A percentile compares a stretch with the other conserved stretches of the same genome.
These are phyloP conservation scores for Suhomyces panamericanus DNA, from an alignment of 1,139 yeast species.

Conservation along the genomic window DNA sequence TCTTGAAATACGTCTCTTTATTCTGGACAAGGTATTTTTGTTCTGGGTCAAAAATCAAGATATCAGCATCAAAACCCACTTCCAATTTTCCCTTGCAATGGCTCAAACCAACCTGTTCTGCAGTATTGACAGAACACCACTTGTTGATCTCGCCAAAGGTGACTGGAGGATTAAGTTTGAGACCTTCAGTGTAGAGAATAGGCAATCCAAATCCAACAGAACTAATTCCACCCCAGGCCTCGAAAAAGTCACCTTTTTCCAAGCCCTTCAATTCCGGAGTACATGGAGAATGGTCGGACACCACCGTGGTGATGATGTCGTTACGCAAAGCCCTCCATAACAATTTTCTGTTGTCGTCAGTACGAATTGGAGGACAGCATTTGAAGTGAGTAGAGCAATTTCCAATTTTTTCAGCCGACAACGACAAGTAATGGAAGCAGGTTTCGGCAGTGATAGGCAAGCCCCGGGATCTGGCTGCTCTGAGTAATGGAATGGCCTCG, in stretches of 20 bases:
- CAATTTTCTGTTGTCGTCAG: slow-evolving; percentile 63
- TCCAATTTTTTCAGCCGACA: slow-evolving; percentile 75
- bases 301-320: slow-evolving; percentile 77
- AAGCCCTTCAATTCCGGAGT: slow-evolving; percentile 85
- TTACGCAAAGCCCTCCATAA: slow-evolving; percentile 76
- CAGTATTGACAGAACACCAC: slow-evolving; percentile 84
- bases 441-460: slow-evolving; percentile 81
- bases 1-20: slow-evolving; percentile 67
- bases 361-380: slow-evolving; percentile 93
- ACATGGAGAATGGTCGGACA: slow-evolving; percentile 95
- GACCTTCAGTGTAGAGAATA: slow-evolving; percentile 73
- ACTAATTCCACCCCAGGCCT: slow-evolving; percentile 97
- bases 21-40: slow-evolving; percentile 57
- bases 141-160: slow-evolving; percentile 60
- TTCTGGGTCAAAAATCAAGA: slow-evolving; percentile 73
- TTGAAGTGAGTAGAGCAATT: slow-evolving; percentile 78
- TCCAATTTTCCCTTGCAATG: slow-evolving; percentile 71
- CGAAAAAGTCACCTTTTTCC: slow-evolving; percentile 81
- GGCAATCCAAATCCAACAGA: slow-evolving; percentile 91
- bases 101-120: slow-evolving; percentile 77
- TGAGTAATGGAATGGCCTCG: slow-evolving; percentile 72
- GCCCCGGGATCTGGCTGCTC: slow-evolving; percentile 60
- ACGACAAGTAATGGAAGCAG: slow-evolving; percentile 84
- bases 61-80: slow-evolving; percentile 84
- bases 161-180: slow-evolving; percentile 52